These are phyloP conservation scores for Amaranthus hypochondriacus DNA, from an alignment of 148 eudicot species.

Conservation along the genomic window DNA sequence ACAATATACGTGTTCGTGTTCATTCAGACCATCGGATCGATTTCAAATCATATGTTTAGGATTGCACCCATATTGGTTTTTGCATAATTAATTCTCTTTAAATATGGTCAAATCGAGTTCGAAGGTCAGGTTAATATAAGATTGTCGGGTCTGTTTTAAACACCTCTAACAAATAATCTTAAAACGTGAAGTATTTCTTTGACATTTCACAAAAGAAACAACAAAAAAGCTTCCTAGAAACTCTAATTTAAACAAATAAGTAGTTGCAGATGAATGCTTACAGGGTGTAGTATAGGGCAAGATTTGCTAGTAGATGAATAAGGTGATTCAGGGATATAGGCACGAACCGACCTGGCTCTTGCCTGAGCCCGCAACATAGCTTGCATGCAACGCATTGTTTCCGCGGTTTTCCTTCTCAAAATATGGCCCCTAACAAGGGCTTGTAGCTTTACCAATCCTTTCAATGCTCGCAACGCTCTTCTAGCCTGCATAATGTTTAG, in stretches of 20 bases:
- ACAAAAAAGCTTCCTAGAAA: conserved; percentile 6
- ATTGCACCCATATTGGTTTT: no score
- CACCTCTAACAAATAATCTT: no score
- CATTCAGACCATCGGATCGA: no score
- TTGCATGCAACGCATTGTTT: conserved; percentile 59
- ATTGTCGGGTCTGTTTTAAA: no score
- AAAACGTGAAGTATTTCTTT: not conserved
- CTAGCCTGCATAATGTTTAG: conserved; percentile 48
- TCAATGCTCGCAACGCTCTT: conserved; percentile 74
- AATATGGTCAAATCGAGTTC: no score
- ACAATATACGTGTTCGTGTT: no score
- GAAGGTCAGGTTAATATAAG: no score
- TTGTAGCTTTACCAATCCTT: conserved; percentile 76
- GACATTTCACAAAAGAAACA: not conserved
- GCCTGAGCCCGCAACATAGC: conserved; percentile 63
- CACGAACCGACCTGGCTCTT: conserved; percentile 52
- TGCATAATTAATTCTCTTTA: no score
- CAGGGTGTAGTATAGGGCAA: conserved; percentile 38
- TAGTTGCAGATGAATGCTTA: conserved; percentile 20
- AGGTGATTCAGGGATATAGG: conserved; percentile 42
- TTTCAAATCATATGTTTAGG: no score
- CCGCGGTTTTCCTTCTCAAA: conserved; percentile 57
- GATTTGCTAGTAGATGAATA: conserved; percentile 42
- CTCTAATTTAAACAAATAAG: not conserved
- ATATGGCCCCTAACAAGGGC: conserved; percentile 85